Conservation (phyloP, 768 basidiomycete genomes). For the Pisolithus albus region DNA sequence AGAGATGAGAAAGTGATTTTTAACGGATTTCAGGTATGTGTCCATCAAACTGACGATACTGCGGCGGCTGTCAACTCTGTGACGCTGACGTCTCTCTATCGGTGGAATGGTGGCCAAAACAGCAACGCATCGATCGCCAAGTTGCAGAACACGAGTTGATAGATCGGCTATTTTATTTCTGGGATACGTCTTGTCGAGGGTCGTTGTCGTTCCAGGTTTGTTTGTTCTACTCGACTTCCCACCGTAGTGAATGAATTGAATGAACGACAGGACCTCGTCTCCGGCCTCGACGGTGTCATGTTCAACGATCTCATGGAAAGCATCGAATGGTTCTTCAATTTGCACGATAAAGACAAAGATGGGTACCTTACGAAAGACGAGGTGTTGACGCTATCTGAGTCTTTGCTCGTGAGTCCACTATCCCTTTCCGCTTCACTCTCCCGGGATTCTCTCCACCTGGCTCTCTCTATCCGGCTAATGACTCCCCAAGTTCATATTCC, state of each 20-base stretch:
- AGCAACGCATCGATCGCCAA: conserved; percentile 84
- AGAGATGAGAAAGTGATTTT: conserved; percentile 86
- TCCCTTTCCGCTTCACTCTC: too few species aligned
- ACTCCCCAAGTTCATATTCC: conserved; percentile 85
- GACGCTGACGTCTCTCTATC: background rate
- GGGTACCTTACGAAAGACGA: conserved; percentile 95
- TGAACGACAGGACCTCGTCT: conserved; percentile 67
- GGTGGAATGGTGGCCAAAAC: background rate
- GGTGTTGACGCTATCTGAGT: conserved; percentile 90
- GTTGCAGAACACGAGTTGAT: conserved; percentile 97
- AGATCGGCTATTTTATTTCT: conserved; percentile 88
- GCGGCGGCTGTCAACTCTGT: background rate
- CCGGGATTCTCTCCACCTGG: background rate
- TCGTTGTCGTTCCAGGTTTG: conserved; percentile 84
- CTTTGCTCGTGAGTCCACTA: conserved; percentile 82
- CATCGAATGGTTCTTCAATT: conserved; percentile 97
- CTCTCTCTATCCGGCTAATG: conserved; percentile 6
- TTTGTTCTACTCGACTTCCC: background rate
- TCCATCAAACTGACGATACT: background rate
- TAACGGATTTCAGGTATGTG: conserved; percentile 80
- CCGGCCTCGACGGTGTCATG: conserved; percentile 86
- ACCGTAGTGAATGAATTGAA: background rate
- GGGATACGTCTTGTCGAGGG: conserved; percentile 79
- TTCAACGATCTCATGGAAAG: conserved; percentile 97
- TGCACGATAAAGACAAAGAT: conserved; percentile 95